phyloP scores from a whole-genome alignment of 1,284 basidiomycete species.

The Papiliotrema terrestris region DNA sequence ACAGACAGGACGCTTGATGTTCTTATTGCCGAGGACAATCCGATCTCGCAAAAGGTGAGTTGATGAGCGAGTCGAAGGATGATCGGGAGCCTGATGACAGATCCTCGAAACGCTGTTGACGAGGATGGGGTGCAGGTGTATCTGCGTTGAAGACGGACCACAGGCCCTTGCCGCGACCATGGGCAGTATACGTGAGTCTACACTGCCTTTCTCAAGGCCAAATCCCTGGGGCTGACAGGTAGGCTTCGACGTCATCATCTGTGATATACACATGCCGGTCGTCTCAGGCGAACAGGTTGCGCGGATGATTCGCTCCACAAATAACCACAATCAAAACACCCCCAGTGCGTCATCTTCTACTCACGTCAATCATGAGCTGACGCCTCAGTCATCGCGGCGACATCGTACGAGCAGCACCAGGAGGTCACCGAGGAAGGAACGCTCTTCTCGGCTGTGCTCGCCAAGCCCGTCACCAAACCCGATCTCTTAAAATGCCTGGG shows the following conservation, averaged over 20 bases:
- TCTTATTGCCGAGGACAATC: conserved; percentile 94
- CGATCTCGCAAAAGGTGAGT: conserved; percentile 74
- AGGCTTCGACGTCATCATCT: conserved; percentile 54
- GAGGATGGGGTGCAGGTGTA: conserved; percentile 87
- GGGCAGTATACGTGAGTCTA: conserved; percentile 82
- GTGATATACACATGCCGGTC: conserved; percentile 50
- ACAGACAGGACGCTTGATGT: conserved; percentile 77
- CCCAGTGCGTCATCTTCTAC: conserved; percentile 35
- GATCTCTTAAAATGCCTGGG: conserved; percentile 73
- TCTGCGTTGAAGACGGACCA: conserved; percentile 91
- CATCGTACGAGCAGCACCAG: conserved; percentile 45
- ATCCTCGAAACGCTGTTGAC: conserved; percentile 90
- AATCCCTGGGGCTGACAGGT: not conserved
- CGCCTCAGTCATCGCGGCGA: conserved; percentile 56
- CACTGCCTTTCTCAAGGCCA: not conserved
- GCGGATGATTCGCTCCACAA: conserved; percentile 48
- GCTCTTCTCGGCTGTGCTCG: conserved; percentile 77
- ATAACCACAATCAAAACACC: conserved; percentile 48
- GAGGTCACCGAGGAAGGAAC: conserved; percentile 75
- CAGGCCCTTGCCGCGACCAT: conserved; percentile 95
- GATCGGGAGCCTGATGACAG: conserved; percentile 19
- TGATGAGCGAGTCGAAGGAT: not conserved
- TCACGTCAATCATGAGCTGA: not conserved
- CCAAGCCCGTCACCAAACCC: conserved; percentile 82
- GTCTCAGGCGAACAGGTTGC: conserved; percentile 49